Evolutionary conservation across 2,329 filamentous ascomycete species (phyloP).

Genomic region (Drechslerella coelobrocha): DNA sequence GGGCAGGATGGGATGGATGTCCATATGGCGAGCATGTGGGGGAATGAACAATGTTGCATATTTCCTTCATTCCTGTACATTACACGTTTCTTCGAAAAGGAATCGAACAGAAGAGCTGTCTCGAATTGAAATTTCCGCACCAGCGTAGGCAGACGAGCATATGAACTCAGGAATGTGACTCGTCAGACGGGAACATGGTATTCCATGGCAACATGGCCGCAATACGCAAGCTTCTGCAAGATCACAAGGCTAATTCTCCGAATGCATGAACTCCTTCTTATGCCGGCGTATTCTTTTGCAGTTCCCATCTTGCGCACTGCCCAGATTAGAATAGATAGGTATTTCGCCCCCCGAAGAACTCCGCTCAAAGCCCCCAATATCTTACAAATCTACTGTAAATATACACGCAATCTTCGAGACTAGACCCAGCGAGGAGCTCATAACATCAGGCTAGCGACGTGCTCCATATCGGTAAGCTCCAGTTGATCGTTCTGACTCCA

Average conservation of each 20-base stretch:
- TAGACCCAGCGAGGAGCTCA: neutral
- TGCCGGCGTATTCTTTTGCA: neutral
- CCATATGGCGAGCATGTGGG: constrained; percentile 11
- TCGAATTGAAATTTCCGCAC: neutral
- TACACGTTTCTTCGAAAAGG: constrained; percentile 22
- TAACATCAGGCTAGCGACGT: constrained; percentile 20
- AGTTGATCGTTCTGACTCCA: constrained; percentile 30
- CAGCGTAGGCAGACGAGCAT: too few relatives aligned
- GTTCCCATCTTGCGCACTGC: neutral
- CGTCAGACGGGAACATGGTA: neutral
- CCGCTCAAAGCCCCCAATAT: constrained; percentile 2
- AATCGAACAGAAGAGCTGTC: constrained; percentile 29
- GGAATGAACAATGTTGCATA: constrained; percentile 21
- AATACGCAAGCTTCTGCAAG: neutral
- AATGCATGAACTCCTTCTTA: neutral
- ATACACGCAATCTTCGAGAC: neutral
- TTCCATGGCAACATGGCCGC: neutral
- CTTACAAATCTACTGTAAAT: constrained; percentile 10
- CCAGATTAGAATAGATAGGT: neutral
- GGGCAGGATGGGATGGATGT: constrained; percentile 6
- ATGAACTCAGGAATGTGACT: neutral
- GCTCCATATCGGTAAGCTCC: constrained; percentile 20
- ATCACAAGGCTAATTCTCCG: constrained; percentile 2
- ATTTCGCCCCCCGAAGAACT: constrained; percentile 15
- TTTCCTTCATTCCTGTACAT: constrained; percentile 50